Conservation (phyloP, 2,329 filamentous ascomycete genomes). For the Penicillium oxalicum region DNA sequence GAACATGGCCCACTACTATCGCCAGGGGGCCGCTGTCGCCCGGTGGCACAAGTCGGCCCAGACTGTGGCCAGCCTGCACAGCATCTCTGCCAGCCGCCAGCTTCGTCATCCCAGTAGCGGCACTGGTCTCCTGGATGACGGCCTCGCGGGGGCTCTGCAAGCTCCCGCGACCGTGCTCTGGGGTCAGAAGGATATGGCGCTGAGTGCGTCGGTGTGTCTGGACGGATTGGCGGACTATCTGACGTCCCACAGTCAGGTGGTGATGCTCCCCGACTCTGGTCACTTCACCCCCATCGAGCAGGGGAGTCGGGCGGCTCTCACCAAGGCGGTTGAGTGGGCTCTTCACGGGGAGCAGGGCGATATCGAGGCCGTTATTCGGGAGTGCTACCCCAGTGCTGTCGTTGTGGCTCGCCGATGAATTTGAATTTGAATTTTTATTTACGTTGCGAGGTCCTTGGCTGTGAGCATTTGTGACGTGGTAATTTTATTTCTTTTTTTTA, state of each 20-base stretch:
- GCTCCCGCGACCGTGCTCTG: conserved; percentile 51
- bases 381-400: conserved; percentile 29
- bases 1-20: conserved; percentile 50
- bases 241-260: conserved; percentile 44
- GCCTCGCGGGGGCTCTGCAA: conserved; percentile 43
- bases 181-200: conserved; percentile 48
- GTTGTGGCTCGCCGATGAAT: conserved; percentile 31
- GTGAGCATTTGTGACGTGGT: too few relatives aligned
- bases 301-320: conserved; percentile 39
- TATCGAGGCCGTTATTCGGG: conserved; percentile 24
- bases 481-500: too few relatives aligned
- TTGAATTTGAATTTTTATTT: neutral
- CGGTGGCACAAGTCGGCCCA: conserved; percentile 50
- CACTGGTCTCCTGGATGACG: conserved; percentile 41
- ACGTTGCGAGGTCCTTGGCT: too few relatives aligned
- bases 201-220: conserved; percentile 45
- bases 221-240: conserved; percentile 51
- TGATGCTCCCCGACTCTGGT: conserved; percentile 45
- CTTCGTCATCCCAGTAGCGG: conserved; percentile 33
- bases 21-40: conserved; percentile 42
- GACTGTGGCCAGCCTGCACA: conserved; percentile 44
- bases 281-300: conserved; percentile 51
- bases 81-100: conserved; percentile 33
- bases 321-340: conserved; percentile 37
- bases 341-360: conserved; percentile 34